Base-by-base conservation (phyloP, 2,329 filamentous ascomycete species). In the Microcera coccophila region DNA sequence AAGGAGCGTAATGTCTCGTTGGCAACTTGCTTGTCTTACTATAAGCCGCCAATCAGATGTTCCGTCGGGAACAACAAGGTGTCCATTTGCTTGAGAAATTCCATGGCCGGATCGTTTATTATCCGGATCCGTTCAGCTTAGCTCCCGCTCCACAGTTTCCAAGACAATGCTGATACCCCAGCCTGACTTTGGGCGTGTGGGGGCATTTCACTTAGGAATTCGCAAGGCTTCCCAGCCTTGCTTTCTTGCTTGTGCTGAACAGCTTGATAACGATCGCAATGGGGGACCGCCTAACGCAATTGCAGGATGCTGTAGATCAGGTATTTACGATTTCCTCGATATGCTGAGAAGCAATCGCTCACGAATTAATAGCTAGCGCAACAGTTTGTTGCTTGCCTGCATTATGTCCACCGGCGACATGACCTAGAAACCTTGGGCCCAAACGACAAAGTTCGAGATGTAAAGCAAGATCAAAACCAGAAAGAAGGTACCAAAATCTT, bases 281-380 rank as follows among this genome's bases (percentile, higher is more conserved):
- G 82, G 77, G 78, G 20, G 88, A 94, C 62, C 75, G 84, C 49
- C 75, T 94, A 44, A 91, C 88, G 1, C 87, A 93, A 64, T 74
- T 93, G 44, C 88, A 94, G 67, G 87, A 93, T 70, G 84, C 86
- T 65, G 79, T 91, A 47, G 87, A 93, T 60, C 82, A 90, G 75
- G 87, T 87, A 69, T 24, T 3, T 5, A 21, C 10, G 7, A 37
- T 21, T 7, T 12, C 10, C 19, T 10, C 5, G 11, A 22, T 22
- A 2, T 20, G 10, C 16, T 9, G 5, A 18, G 9, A 9, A n/a
- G 10, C 16, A 35, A 9, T 17, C 12, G 4, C 46, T 59, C 15
- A 59, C 20, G 3, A 11, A 19, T 26, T 24, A 5, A n/a, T 47
- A 86, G 82, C 75, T 86, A 24, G 78, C 79, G 15, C 79, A 81